Conservation (phyloP, 495 filamentous ascomycete species). For the Neurospora sp. region DNA sequence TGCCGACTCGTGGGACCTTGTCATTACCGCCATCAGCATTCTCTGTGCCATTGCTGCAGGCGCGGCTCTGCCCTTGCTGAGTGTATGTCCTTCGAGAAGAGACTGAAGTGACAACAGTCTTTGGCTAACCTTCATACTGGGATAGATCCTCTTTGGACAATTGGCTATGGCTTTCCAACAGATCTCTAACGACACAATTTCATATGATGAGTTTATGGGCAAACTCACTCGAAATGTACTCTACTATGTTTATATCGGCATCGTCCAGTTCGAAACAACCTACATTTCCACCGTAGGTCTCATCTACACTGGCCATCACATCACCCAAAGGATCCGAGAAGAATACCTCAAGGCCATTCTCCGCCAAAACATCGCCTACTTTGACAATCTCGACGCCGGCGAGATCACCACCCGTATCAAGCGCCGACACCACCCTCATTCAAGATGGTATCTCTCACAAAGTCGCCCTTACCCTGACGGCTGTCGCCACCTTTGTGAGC, state of each 20-base stretch:
- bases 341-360: constrained; percentile 28
- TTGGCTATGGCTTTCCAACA: neutral
- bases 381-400: constrained; percentile 26
- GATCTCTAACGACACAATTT: neutral
- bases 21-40: neutral
- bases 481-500: constrained; percentile 59
- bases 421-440: constrained; percentile 37
- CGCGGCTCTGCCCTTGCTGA: neutral
- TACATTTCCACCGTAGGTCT: constrained; percentile 24
- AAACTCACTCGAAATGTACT: neutral
- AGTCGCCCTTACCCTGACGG: constrained; percentile 54
- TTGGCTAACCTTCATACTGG: neutral
- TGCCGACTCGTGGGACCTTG: neutral
- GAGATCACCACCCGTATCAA: constrained; percentile 33
- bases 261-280: constrained; percentile 29
- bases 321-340: constrained; percentile 23
- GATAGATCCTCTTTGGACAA: neutral
- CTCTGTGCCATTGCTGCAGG: neutral
- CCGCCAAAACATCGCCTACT: constrained; percentile 31
- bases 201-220: neutral
- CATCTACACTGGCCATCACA: constrained; percentile 20
- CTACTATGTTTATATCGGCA: constrained; percentile 17
- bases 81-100: neutral
- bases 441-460: constrained; percentile 73
- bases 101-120: neutral